phyloP scores from a whole-genome alignment of 345 rosid genomes.

The Gossypium rotundifolium region DNA sequence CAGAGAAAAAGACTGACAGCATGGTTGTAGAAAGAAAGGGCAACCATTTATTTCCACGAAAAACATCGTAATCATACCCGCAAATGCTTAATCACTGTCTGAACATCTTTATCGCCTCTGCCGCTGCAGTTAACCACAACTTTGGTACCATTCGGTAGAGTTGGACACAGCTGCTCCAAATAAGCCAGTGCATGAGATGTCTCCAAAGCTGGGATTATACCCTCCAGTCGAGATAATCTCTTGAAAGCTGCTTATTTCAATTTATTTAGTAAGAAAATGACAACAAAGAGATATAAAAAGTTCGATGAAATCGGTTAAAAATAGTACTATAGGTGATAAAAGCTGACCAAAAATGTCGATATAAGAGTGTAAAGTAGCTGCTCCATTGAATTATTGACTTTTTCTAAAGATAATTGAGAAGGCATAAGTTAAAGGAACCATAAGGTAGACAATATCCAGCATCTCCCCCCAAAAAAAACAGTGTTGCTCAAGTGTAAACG shows the following conservation, averaged over 20 bases:
- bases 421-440: not conserved
- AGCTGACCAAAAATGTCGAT: not conserved
- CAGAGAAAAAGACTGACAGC: not conserved
- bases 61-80: constrained; percentile 31
- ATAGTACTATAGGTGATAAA: not conserved
- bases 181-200: constrained; percentile 84
- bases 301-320: not conserved
- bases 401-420: not conserved
- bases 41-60: not conserved
- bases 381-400: not conserved
- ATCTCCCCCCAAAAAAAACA: not conserved
- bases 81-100: constrained; percentile 68
- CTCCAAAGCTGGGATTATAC: constrained; percentile 88
- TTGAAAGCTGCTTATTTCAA: constrained; percentile 57
- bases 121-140: constrained; percentile 89
- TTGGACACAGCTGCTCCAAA: constrained; percentile 78
- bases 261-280: not conserved
- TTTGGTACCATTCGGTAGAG: constrained; percentile 52
- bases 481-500: not conserved
- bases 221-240: constrained; percentile 70
- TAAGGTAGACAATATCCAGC: not conserved
- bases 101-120: constrained; percentile 95
- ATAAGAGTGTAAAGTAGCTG: not conserved
- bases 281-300: not conserved
- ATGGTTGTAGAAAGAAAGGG: not conserved